Evolutionary conservation across 2,329 filamentous ascomycete species (phyloP).

Genomic region (Dactylellina sp.): DNA sequence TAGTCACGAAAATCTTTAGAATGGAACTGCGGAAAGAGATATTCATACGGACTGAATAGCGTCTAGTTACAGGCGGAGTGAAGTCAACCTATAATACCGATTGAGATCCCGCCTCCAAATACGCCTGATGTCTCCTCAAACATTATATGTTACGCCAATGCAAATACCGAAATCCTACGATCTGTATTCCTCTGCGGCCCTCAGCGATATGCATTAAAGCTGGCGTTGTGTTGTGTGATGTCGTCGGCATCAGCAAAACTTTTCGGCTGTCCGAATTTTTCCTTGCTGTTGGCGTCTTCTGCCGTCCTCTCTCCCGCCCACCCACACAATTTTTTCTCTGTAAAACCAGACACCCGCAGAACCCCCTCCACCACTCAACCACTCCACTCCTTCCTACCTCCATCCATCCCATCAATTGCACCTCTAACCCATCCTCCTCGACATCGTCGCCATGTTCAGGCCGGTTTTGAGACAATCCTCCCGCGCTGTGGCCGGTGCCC

Average conservation of each 20-base stretch:
- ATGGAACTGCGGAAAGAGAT: constrained; percentile 26
- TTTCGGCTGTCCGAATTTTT: constrained; percentile 55
- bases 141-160: too few relatives aligned
- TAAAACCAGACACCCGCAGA: constrained; percentile 41
- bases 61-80: too few relatives aligned
- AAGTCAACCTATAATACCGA: too few relatives aligned
- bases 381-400: constrained; percentile 58
- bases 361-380: constrained; percentile 53
- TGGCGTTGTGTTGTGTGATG: constrained; percentile 49
- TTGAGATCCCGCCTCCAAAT: too few relatives aligned
- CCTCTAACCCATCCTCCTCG: constrained; percentile 63
- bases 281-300: constrained; percentile 30
- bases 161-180: too few relatives aligned
- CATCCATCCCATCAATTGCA: constrained; percentile 55
- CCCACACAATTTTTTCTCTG: constrained; percentile 57
- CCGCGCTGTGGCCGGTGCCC: constrained; percentile 86
- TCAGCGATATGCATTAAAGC: not conserved
- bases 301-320: constrained; percentile 37
- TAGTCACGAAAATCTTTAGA: constrained; percentile 44
- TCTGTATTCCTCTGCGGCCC: too few relatives aligned
- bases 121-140: too few relatives aligned
- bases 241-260: constrained; percentile 52
- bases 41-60: not conserved
- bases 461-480: constrained; percentile 97
- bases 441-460: constrained; percentile 84